Evolutionary conservation across 257 asterid species (phyloP).

Genomic region (Apocynum venetum): DNA sequence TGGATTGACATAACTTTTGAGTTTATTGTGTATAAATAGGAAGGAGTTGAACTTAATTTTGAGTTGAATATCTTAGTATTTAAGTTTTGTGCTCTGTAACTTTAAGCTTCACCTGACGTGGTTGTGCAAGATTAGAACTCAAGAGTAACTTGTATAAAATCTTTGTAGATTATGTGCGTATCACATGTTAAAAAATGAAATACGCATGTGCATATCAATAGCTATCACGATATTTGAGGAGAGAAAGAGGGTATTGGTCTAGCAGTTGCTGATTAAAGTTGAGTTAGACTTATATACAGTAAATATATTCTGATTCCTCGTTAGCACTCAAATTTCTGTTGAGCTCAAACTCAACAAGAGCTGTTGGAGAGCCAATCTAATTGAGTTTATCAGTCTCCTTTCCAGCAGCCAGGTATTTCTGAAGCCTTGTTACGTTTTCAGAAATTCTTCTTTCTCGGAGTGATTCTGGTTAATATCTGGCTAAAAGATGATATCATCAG

Average conservation of each 20-base stretch:
- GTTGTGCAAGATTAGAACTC: background rate
- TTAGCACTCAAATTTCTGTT: background rate
- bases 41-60: background rate
- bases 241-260: background rate
- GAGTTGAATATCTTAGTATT: background rate
- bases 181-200: background rate
- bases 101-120: background rate
- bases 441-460: background rate
- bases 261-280: background rate
- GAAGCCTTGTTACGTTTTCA: background rate
- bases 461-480: background rate
- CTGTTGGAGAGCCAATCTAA: background rate
- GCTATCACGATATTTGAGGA: background rate
- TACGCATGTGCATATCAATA: too few relatives aligned
- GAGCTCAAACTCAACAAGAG: background rate
- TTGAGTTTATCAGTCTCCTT: background rate
- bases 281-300: background rate
- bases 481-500: background rate
- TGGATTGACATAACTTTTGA: background rate
- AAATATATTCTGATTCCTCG: background rate
- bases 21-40: background rate
- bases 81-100: background rate
- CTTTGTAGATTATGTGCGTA: background rate
- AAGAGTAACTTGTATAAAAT: background rate
- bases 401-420: background rate